A percentile compares a stretch with the other conserved stretches of the same genome.
phyloP scores from a whole-genome alignment of 179 eudicot genomes.

The Actinidia arguta region DNA sequence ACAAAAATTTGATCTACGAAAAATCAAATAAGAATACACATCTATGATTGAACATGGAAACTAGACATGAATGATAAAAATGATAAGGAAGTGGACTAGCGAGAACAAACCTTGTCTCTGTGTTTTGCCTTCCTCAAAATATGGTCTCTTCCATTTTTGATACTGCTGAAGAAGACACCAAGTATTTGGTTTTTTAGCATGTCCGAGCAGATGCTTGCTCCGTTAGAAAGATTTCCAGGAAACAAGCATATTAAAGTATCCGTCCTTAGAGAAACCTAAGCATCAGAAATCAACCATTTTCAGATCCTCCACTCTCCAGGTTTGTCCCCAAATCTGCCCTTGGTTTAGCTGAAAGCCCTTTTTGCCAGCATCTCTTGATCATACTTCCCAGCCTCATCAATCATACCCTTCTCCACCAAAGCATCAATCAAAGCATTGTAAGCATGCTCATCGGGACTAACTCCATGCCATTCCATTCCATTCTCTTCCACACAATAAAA shows the following conservation, averaged over 20 bases:
- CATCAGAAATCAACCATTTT: conserved; percentile 10
- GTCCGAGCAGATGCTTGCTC: not conserved
- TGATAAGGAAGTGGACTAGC: not conserved
- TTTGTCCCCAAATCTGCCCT: conserved; percentile 64
- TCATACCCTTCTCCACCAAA: conserved; percentile 83
- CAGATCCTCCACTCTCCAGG: conserved; percentile 20
- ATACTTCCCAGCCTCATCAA: conserved; percentile 84
- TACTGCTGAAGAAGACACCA: not conserved
- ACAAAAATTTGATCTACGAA: too few relatives aligned
- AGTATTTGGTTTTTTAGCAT: too few relatives aligned
- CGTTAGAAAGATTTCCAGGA: not conserved
- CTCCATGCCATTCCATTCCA: conserved; percentile 78
- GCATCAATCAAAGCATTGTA: conserved; percentile 94
- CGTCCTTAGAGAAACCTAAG: not conserved
- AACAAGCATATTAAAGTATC: not conserved
- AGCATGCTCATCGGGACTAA: conserved; percentile 88
- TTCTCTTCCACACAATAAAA: conserved; percentile 79
- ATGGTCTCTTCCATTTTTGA: not conserved
- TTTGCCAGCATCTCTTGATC: conserved; percentile 85
- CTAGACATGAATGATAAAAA: not conserved
- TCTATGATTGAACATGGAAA: not conserved
- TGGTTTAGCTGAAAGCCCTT: conserved; percentile 91
- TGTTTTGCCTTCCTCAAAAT: not conserved
- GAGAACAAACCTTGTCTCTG: not conserved
- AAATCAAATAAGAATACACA: not conserved